Evolutionary conservation across 257 asterid genomes (phyloP).

Genomic region (Mitragyna speciosa): DNA sequence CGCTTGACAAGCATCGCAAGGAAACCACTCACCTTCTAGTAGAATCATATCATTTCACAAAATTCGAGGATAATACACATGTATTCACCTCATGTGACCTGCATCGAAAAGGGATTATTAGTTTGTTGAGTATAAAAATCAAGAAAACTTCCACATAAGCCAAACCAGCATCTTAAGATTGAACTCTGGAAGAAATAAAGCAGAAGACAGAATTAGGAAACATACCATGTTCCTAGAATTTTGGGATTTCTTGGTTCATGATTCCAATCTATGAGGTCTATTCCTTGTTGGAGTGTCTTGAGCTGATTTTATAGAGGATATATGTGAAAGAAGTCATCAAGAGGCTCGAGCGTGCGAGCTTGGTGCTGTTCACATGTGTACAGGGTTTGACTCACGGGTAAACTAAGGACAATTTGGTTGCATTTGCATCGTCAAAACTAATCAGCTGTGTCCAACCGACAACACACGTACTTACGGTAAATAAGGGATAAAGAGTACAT

Average conservation of each 20-base stretch:
- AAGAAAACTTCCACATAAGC: neutral
- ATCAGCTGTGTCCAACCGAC: slow-evolving; percentile 20
- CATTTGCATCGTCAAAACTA: neutral
- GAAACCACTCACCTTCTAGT: slow-evolving; percentile 52
- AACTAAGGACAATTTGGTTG: neutral
- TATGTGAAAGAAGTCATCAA: neutral
- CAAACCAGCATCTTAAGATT: neutral
- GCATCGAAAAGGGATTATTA: neutral
- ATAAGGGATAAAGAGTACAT: neutral
- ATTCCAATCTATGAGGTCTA: neutral
- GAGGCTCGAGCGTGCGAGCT: neutral
- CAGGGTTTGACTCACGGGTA: slow-evolving; percentile 37
- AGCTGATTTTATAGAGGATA: slow-evolving; percentile 11
- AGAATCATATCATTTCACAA: neutral
- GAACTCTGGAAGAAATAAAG: neutral
- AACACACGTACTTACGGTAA: neutral
- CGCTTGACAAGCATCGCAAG: slow-evolving; percentile 59
- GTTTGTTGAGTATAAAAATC: neutral
- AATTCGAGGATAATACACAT: neutral
- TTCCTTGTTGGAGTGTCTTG: neutral
- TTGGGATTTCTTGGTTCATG: neutral
- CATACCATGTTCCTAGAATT: slow-evolving; percentile 1
- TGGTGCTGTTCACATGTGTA: slow-evolving; percentile 19
- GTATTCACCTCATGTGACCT: neutral
- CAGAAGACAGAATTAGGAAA: neutral